Conservation (phyloP, 129 eudicot species). For the Chrysanthemum makinoi region DNA sequence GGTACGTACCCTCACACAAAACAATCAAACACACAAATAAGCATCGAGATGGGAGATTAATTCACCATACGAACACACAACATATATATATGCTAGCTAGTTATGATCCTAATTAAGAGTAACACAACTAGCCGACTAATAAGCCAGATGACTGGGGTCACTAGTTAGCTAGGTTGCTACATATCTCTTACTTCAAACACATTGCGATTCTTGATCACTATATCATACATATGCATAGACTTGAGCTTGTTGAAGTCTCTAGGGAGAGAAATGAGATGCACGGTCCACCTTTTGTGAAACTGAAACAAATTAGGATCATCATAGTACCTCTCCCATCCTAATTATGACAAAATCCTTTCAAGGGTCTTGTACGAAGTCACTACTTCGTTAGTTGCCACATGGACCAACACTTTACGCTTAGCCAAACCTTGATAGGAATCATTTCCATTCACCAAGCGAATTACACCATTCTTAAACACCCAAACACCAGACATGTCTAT, state of each 20-base stretch:
- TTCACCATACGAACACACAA: slow-evolving; percentile 1
- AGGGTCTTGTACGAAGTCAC: slow-evolving; percentile 59
- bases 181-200: slow-evolving; percentile 69
- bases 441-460: slow-evolving; percentile 61
- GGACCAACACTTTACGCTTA: slow-evolving; percentile 55
- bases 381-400: slow-evolving; percentile 57
- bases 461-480: slow-evolving; percentile 92
- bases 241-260: slow-evolving; percentile 41
- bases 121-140: not conserved
- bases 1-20: not conserved
- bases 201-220: slow-evolving; percentile 71
- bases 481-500: slow-evolving; percentile 83
- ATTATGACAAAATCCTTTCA: slow-evolving; percentile 48
- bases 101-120: not conserved
- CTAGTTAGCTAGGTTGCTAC: not conserved
- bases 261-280: slow-evolving; percentile 82
- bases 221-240: no score
- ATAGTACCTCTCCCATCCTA: slow-evolving; percentile 86
- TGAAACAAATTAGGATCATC: slow-evolving; percentile 75
- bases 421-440: slow-evolving; percentile 40
- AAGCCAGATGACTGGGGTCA: not conserved
- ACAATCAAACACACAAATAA: slow-evolving; percentile 16
- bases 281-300: slow-evolving; percentile 75
- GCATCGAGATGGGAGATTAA: not conserved
- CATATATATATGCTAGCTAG: not conserved